phyloP scores from a whole-genome alignment of 2,329 filamentous ascomycete genomes.

The Fusarium chuoi region DNA sequence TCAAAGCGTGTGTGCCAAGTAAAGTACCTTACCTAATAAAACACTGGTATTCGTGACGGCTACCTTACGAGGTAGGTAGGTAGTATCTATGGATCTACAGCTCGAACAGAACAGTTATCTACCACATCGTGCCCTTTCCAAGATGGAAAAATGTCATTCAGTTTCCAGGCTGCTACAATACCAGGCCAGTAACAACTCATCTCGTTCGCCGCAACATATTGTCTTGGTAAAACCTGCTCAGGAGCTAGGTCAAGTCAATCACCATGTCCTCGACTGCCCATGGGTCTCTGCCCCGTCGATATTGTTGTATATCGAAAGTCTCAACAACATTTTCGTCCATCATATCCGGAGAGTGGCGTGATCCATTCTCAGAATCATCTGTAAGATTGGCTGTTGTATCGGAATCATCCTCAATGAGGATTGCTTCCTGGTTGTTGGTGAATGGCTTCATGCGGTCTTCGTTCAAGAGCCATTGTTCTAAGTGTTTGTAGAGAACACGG shows the following conservation, averaged over 20 bases:
- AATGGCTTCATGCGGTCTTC: conserved; percentile 52
- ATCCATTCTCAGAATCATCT: conserved; percentile 6
- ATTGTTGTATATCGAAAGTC: not conserved
- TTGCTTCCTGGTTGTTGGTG: conserved; percentile 29
- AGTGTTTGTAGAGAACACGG: conserved; percentile 59
- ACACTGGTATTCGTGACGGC: conserved; percentile 16
- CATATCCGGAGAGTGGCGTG: conserved; percentile 36
- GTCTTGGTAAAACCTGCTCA: not conserved
- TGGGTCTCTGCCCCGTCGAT: not conserved
- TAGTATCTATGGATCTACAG: not conserved
- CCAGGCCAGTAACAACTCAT: not conserved
- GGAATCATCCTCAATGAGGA: conserved; percentile 42
- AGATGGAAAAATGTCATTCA: not conserved
- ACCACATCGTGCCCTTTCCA: conserved; percentile 4
- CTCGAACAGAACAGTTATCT: not conserved
- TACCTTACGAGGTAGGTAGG: not conserved
- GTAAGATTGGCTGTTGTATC: conserved; percentile 15
- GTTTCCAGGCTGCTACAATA: not conserved
- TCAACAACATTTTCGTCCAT: conserved; percentile 35
- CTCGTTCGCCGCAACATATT: not conserved
- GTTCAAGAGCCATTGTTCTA: conserved; percentile 57
- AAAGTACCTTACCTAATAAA: not conserved
- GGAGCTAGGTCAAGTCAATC: conserved; percentile 37
- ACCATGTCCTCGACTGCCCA: conserved; percentile 16
- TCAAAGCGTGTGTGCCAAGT: not conserved